Base-by-base conservation (phyloP, 2,329 filamentous ascomycete genomes). In the Calcarisporium arbuscula region DNA sequence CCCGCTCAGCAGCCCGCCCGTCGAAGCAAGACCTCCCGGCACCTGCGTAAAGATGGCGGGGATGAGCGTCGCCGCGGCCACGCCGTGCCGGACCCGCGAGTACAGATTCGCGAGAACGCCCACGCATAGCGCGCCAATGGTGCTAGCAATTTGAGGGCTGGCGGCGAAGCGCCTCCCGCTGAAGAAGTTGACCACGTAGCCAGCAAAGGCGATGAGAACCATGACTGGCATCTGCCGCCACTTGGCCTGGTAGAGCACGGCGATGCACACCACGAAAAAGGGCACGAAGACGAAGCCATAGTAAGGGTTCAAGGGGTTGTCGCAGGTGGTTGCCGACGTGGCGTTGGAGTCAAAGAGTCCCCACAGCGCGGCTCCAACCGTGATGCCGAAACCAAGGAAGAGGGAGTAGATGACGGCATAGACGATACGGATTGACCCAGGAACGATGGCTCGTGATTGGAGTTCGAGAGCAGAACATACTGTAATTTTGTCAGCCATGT, bases 171-270 rank as follows among this genome's bases (percentile, higher is more conserved):
- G 75, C 17, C 70, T 64, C 12, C 74, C 72, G 30, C 74, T 78
- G 60, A 83, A 88, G 60, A 76, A 87, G 53, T 84, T 89, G 46
- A 86, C 80, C 4, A 85, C 60, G 52, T 88, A 90, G 4, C 85
- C 85, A 1, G 74, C 69, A 38, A 84, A 74, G 2, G 84, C 76
- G 36, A 92, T 85, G 30, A 80, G 25, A 3, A 85, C 61, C 84
- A 90, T 90, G 34, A 84, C 68, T 0, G 85, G 85, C 46, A 82
- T 76, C 53, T 92, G 85, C 46, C 78, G 83, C 75, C 78, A 87
- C 56, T 86, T 87, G 25, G 82, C 85, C 47, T 89, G 83, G 53
- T 89, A 89, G 53, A 89, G 77, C 37, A 88, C 64, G 30, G 81
- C 77, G 25, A 90, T 70, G 48, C 80, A 85, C 19, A 86, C 52